phyloP scores from a whole-genome alignment of 495 filamentous ascomycete genomes.

The Chaetomidium leptoderma region DNA sequence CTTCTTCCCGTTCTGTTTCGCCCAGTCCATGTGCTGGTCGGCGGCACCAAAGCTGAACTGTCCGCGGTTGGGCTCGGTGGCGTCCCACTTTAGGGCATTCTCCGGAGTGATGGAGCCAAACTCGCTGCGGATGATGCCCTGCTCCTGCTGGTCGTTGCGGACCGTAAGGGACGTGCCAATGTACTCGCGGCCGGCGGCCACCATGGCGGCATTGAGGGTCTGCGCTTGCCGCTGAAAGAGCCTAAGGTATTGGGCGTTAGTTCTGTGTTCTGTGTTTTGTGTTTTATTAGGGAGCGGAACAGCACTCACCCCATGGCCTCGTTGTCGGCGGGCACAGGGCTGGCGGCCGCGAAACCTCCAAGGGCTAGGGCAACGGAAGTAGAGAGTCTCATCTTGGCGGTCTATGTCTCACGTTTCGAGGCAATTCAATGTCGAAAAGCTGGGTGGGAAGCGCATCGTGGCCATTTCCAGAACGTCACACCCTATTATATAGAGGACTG shows the following conservation, averaged over 20 bases:
- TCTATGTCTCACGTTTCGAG: background rate
- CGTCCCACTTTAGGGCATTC: slow-evolving; percentile 53
- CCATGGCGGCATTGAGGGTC: slow-evolving; percentile 8
- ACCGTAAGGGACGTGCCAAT: slow-evolving; percentile 48
- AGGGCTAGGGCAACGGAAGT: slow-evolving; percentile 3
- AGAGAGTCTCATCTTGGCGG: background rate
- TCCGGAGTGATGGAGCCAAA: slow-evolving; percentile 53
- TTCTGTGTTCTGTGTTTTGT: background rate
- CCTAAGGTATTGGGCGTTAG: background rate
- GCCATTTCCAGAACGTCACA: no score
- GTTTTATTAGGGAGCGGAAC: background rate
- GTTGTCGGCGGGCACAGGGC: background rate
- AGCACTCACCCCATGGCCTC: background rate
- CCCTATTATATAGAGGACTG: no score
- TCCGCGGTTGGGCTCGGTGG: slow-evolving; percentile 44
- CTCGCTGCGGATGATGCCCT: slow-evolving; percentile 39
- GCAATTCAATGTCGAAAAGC: background rate
- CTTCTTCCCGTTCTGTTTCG: slow-evolving; percentile 46
- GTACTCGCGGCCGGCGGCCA: slow-evolving; percentile 40
- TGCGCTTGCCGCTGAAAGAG: slow-evolving; percentile 6
- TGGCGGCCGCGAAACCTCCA: background rate
- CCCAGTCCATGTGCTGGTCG: slow-evolving; percentile 43
- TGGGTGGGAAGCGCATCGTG: no score
- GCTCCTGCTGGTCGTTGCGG: slow-evolving; percentile 35
- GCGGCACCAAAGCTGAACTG: slow-evolving; percentile 52